Base-by-base conservation (phyloP, 2,329 filamentous ascomycete genomes). In the Cryphonectria naterciae region DNA sequence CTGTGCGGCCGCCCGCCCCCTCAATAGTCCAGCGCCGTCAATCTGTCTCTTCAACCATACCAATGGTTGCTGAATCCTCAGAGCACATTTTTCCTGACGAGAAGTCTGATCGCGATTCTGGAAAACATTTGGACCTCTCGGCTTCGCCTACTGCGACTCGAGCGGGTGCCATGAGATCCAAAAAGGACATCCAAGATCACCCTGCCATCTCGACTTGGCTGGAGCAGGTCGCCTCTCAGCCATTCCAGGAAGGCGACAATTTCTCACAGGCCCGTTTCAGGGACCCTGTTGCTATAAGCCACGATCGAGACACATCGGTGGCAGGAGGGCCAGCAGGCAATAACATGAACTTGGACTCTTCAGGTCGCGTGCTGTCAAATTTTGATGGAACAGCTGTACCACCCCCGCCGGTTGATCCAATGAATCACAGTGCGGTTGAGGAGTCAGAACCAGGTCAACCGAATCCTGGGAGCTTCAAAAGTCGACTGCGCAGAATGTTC, bases 401-500 rank as follows among this genome's bases (percentile, higher is more conserved):
- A 32, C 39, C n/a, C n/a, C 13, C 2, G 10, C 13, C 22, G 1
- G 35, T 28, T 46, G 62, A 52, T 17, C 2, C 28, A 17, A 2
- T 52, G 3, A 35, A 13, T 58, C 15, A 52, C 1, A 28, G 28
- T 46, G 49, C 46, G n/a, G 39, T 58, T 4, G 64, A 65, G 39
- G 61, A 67, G 54, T 11, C 49, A n/a, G 65, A 72, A 65, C 52
- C 52, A 6, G 60, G 28, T 32, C 60, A 65, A 10, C 13, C 52
- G 17, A 60, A 39, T 15, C 4, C n/a, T 19, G 52, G 52, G 11
- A 54, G 65, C 25, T 22, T 72, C 32, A 72, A 65, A 25, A 32
- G 39, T 43, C 70, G 49, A 39, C 8, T 70, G 41, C 61, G n/a
- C 39, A 68, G 43, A 6, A 8, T 72, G 19, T 68, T 72, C 11